Percentiles rank a stretch among this genome's conserved stretches.
Conservation (phyloP, 2,329 filamentous ascomycete species). For the Boeremia lycopersici region DNA sequence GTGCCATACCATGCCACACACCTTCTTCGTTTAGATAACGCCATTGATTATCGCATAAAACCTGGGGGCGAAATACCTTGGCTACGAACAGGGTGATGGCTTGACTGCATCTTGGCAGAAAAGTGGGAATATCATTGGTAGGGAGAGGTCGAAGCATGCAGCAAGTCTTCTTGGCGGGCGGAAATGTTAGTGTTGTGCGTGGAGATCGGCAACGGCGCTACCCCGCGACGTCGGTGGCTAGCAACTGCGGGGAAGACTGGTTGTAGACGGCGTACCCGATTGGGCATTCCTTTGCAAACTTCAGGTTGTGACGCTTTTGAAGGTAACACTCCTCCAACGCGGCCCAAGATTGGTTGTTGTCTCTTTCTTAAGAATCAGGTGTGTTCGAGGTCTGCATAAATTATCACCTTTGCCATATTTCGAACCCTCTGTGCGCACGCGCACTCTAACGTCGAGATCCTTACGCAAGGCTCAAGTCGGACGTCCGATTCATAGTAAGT, state of each 20-base stretch:
- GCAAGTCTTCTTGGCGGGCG: constrained; percentile 7
- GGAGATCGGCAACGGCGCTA: constrained; percentile 12
- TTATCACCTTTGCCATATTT: background rate
- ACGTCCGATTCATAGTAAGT: background rate
- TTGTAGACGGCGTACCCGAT: constrained; percentile 1
- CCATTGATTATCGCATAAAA: constrained; percentile 20
- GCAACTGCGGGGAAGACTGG: constrained; percentile 15
- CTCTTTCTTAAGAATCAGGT: background rate
- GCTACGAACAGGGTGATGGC: constrained; percentile 24
- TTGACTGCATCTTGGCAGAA: constrained; percentile 26
- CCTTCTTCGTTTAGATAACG: constrained; percentile 22
- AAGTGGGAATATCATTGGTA: constrained; percentile 16
- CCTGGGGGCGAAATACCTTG: constrained; percentile 29
- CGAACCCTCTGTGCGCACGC: too few species aligned
- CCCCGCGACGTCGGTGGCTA: constrained; percentile 15
- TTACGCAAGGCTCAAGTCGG: background rate
- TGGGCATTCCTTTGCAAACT: background rate
- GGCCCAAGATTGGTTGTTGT: background rate
- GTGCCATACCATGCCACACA: constrained; percentile 17
- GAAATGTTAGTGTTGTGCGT: constrained; percentile 5
- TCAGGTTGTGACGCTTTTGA: background rate
- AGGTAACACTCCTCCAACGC: background rate
- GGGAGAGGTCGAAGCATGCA: constrained; percentile 11
- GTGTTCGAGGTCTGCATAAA: background rate
- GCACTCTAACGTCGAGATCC: background rate